Conservation (phyloP, 2,329 filamentous ascomycete genomes). For the Pseudogymnoascus sp. region DNA sequence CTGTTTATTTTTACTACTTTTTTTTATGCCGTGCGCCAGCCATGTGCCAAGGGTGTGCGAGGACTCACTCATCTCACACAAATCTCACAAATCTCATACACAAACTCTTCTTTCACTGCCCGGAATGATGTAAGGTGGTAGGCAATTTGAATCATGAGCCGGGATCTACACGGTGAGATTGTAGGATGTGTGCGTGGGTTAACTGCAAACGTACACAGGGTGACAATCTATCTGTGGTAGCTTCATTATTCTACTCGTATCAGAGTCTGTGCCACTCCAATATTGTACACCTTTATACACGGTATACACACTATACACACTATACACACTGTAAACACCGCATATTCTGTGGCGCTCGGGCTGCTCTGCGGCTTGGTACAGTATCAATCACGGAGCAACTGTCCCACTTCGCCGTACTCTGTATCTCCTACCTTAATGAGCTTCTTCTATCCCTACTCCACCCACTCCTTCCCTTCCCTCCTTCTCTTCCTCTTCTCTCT, state of each 20-base stretch:
- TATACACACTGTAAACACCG: neutral
- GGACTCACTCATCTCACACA: neutral
- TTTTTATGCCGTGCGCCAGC: neutral
- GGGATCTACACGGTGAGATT: neutral
- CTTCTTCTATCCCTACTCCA: neutral
- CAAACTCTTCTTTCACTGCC: neutral
- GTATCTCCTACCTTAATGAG: neutral
- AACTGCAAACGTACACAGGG: neutral
- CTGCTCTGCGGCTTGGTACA: neutral
- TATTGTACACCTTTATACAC: neutral
- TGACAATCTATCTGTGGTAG: neutral
- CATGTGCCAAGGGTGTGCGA: neutral
- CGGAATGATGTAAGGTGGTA: neutral
- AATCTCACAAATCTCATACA: neutral
- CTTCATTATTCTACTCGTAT: neutral
- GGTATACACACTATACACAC: neutral
- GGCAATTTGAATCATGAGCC: neutral
- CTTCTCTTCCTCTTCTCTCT: slow-evolving; percentile 8
- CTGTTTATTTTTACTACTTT: neutral
- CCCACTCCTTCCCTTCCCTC: neutral
- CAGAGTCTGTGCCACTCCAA: neutral
- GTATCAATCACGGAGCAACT: neutral
- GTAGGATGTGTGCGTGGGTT: neutral
- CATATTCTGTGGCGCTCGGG: neutral
- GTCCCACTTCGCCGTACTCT: neutral